phyloP scores from a whole-genome alignment of 2,329 filamentous ascomycete species.

The Fusarium pseudoanthophilum region DNA sequence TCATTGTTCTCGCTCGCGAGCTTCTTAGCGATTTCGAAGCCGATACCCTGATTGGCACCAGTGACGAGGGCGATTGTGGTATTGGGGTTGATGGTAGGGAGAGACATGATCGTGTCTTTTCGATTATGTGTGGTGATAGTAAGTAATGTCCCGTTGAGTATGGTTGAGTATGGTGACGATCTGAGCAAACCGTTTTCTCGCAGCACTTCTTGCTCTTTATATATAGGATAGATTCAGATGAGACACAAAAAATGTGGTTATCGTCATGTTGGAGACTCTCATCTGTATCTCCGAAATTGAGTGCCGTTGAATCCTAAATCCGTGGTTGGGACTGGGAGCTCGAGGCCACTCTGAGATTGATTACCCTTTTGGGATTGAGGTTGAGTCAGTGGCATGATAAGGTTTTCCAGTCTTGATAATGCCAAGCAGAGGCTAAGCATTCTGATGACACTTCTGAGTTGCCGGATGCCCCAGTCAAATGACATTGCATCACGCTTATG shows the following conservation, averaged over 20 bases:
- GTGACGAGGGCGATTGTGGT: constrained; percentile 23
- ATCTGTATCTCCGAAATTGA: constrained; percentile 9
- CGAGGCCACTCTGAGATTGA: constrained; percentile 29
- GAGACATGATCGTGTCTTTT: constrained; percentile 13
- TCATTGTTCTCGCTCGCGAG: constrained; percentile 13
- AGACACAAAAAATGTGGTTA: neutral
- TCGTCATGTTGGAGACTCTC: neutral
- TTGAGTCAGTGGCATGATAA: neutral
- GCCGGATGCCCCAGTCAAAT: neutral
- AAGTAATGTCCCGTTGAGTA: neutral
- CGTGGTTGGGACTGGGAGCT: constrained; percentile 24
- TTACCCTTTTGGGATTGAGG: constrained; percentile 23
- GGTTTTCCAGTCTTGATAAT: neutral
- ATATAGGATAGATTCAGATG: neutral
- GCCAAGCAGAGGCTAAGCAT: neutral
- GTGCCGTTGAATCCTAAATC: constrained; percentile 19
- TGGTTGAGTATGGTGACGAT: neutral
- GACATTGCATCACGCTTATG: neutral
- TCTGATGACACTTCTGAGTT: neutral
- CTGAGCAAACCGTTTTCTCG: neutral
- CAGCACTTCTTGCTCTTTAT: constrained; percentile 1
- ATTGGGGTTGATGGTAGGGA: neutral
- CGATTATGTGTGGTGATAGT: neutral
- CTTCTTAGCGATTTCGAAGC: constrained; percentile 24
- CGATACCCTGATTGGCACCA: constrained; percentile 27